Conservation (phyloP, 2,329 filamentous ascomycete species). For the Cadophora luteo-olivacea region DNA sequence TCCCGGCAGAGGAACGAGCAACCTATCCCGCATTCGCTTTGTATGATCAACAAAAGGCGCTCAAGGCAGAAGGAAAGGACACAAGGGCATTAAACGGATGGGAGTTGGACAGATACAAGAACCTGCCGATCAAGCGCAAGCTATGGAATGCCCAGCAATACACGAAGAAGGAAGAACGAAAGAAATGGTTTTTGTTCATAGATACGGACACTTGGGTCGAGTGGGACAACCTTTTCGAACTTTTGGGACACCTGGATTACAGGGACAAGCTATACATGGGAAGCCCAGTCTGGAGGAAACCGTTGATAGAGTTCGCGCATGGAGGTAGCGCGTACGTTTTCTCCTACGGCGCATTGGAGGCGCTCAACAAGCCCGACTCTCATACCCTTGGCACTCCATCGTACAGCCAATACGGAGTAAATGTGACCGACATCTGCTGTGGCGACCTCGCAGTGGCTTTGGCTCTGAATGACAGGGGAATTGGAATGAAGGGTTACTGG, state of each 20-base stretch:
- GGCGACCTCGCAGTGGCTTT: conserved; percentile 27
- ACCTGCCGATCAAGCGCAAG: conserved; percentile 30
- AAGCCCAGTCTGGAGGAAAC: conserved; percentile 25
- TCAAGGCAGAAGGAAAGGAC: conserved; percentile 28
- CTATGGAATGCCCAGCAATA: conserved; percentile 26
- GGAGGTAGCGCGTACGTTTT: conserved; percentile 29
- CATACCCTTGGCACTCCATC: conserved; percentile 13
- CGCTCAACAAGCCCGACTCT: conserved; percentile 24
- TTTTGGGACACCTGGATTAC: conserved; percentile 24
- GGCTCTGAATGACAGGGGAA: conserved; percentile 21
- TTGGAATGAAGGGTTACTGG: conserved; percentile 27
- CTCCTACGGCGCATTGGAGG: conserved; percentile 27
- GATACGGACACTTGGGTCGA: conserved; percentile 34
- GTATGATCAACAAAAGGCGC: conserved; percentile 23
- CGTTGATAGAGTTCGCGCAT: conserved; percentile 26
- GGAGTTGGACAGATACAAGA: conserved; percentile 31
- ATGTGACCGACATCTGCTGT: conserved; percentile 25
- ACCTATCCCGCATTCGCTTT: conserved; percentile 25
- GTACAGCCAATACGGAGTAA: conserved; percentile 24
- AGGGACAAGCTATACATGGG: conserved; percentile 22
- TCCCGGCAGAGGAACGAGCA: conserved; percentile 19
- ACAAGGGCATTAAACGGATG: conserved; percentile 27
- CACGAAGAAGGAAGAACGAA: conserved; percentile 10
- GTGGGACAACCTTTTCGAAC: conserved; percentile 29
- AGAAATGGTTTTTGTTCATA: conserved; percentile 32